Conservation (phyloP, 805 yeast species). For the Cyberlindnera japonica region DNA sequence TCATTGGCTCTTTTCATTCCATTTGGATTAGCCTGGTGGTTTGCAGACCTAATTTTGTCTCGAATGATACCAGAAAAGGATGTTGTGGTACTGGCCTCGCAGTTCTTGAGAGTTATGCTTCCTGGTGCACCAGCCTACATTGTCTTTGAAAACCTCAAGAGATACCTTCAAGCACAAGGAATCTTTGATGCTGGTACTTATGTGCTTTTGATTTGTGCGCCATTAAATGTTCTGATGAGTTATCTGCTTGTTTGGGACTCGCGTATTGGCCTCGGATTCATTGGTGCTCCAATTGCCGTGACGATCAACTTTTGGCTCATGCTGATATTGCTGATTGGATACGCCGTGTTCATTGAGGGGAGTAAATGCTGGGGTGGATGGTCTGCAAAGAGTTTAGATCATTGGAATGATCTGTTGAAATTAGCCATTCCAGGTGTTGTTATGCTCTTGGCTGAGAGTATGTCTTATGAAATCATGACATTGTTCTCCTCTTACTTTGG, state of each 20-base stretch:
- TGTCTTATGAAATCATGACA: slow-evolving; percentile 71
- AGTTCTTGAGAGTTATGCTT: slow-evolving; percentile 52
- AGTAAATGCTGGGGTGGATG: slow-evolving; percentile 35
- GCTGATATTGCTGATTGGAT: slow-evolving; percentile 49
- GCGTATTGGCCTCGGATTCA: slow-evolving; percentile 61
- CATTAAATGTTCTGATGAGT: slow-evolving; percentile 57
- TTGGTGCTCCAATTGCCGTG: slow-evolving; percentile 75
- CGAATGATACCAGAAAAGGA: slow-evolving; percentile 50
- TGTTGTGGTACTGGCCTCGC: slow-evolving; percentile 52
- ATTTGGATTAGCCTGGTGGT: slow-evolving; percentile 56
- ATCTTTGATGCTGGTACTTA: slow-evolving; percentile 82
- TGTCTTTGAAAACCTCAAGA: slow-evolving; percentile 74
- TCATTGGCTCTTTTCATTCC: slow-evolving; percentile 45
- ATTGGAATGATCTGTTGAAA: slow-evolving; percentile 55
- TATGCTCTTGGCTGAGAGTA: slow-evolving; percentile 74
- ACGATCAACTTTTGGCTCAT: slow-evolving; percentile 63
- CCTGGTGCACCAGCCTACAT: slow-evolving; percentile 78
- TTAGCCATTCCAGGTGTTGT: slow-evolving; percentile 73
- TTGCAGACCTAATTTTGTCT: slow-evolving; percentile 41
- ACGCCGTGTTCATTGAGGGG: slow-evolving; percentile 45
- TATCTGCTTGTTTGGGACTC: slow-evolving; percentile 62
- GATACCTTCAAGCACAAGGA: slow-evolving; percentile 82
- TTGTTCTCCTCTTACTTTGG: slow-evolving; percentile 69
- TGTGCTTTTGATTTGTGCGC: slow-evolving; percentile 59
- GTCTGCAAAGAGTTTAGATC: slow-evolving; percentile 26